phyloP scores from a whole-genome alignment of 208 protist genomes.

The Trypanosoma scelopori region DNA sequence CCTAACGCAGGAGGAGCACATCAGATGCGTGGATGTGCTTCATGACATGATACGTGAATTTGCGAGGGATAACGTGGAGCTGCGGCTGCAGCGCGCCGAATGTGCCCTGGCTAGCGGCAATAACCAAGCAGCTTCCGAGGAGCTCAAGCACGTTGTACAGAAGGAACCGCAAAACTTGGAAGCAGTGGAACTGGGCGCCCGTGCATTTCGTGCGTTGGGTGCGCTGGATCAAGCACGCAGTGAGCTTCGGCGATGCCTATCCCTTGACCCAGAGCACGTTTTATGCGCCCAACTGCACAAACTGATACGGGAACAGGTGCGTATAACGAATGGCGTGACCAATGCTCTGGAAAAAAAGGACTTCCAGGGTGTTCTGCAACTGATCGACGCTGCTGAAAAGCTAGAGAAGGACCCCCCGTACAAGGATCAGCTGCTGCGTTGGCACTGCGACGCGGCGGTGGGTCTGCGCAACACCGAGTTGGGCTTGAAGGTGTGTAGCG shows the following conservation, averaged over 20 bases:
- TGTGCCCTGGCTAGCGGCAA: conserved; percentile 72
- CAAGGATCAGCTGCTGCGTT: conserved; percentile 66
- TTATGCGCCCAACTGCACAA: conserved; percentile 69
- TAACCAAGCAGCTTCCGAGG: conserved; percentile 52
- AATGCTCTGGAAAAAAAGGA: conserved; percentile 39
- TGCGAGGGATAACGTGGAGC: conserved; percentile 62
- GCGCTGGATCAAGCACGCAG: conserved; percentile 63
- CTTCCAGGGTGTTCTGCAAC: conserved; percentile 42
- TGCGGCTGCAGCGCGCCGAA: conserved; percentile 77
- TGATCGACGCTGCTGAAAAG: conserved; percentile 44
- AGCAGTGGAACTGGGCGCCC: conserved; percentile 69
- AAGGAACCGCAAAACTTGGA: conserved; percentile 69
- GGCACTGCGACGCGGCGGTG: conserved; percentile 78
- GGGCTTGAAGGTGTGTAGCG: conserved; percentile 56
- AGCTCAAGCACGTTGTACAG: conserved; percentile 74
- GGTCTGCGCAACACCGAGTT: conserved; percentile 51
- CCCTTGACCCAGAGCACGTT: conserved; percentile 83
- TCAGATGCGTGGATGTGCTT: conserved; percentile 58
- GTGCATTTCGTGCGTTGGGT: conserved; percentile 68
- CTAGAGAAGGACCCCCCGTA: conserved; percentile 57
- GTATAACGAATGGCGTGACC: conserved; percentile 35
- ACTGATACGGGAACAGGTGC: conserved; percentile 67
- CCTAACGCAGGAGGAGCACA: conserved; percentile 27
- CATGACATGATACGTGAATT: conserved; percentile 64
- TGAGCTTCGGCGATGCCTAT: conserved; percentile 77